A percentile compares a stretch with the other conserved stretches of the same genome.
These are phyloP conservation scores for Batkoa obscura DNA, from an alignment of 371 early-diverging fungal species.

Conservation along the genomic window DNA sequence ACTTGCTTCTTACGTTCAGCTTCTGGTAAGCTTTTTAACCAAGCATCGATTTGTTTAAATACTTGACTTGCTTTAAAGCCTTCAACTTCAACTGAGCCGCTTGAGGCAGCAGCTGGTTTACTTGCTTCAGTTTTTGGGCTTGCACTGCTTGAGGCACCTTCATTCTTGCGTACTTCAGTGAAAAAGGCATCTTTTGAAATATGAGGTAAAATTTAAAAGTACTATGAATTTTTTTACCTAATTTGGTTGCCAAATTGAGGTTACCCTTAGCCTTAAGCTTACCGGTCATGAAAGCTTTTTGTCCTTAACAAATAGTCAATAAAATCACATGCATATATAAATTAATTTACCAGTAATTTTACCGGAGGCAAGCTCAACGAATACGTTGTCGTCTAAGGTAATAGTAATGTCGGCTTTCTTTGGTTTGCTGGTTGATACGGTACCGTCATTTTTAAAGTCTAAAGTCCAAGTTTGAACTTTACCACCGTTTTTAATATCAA, in stretches of 20 bases:
- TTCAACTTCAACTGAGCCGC: background rate
- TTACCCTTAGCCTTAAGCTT: conserved; percentile 74
- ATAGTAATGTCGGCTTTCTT: background rate
- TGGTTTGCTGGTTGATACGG: background rate
- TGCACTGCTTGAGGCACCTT: too few relatives aligned
- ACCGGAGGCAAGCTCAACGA: background rate
- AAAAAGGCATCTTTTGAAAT: too few relatives aligned
- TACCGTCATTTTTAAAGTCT: background rate
- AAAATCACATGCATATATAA: background rate
- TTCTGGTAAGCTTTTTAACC: background rate
- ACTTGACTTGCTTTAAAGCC: background rate
- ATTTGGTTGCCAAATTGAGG: conserved; percentile 47
- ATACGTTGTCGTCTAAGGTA: background rate
- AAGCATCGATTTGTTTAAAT: conserved; percentile 1
- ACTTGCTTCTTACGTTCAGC: background rate
- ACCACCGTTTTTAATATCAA: background rate
- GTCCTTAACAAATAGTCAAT: conserved; percentile 14
- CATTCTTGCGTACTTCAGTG: too few relatives aligned
- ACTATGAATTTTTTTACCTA: too few relatives aligned
- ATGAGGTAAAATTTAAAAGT: too few relatives aligned
- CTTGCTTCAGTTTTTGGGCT: too few relatives aligned
- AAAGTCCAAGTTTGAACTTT: background rate
- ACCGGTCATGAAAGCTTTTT: conserved; percentile 64
- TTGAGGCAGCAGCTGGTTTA: too few relatives aligned
- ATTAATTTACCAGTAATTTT: background rate